Evolutionary conservation across 2,329 filamentous ascomycete species (phyloP).

Genomic region (Myriosclerotinia curreyana): DNA sequence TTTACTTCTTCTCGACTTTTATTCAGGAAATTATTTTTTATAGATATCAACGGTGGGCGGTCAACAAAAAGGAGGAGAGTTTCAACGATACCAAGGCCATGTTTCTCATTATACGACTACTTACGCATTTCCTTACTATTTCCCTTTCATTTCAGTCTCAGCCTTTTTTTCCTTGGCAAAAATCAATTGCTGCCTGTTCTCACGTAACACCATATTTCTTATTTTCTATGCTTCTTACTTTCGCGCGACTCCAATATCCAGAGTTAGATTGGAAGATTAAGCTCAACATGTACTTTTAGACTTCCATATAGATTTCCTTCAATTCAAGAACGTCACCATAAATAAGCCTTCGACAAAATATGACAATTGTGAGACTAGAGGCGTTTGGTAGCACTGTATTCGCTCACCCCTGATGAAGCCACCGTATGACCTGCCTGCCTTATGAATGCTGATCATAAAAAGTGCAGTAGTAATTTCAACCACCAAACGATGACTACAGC

Average conservation of each 20-base stretch:
- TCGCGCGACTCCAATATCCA: neutral
- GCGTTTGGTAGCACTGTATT: neutral
- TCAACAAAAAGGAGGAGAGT: slow-evolving; percentile 10
- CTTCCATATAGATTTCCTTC: slow-evolving; percentile 3
- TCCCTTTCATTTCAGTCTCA: neutral
- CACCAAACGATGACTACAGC: neutral
- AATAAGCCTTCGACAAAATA: neutral
- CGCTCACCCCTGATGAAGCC: slow-evolving; percentile 8
- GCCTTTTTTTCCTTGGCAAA: slow-evolving; percentile 1
- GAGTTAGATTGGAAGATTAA: neutral
- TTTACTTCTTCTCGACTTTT: neutral
- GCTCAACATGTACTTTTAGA: slow-evolving; percentile 19
- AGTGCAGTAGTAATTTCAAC: no score
- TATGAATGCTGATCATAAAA: neutral
- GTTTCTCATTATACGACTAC: neutral
- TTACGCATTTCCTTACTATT: neutral
- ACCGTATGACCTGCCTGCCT: neutral
- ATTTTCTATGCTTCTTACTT: slow-evolving; percentile 15
- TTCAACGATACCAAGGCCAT: slow-evolving; percentile 11
- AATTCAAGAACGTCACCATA: slow-evolving; percentile 3
- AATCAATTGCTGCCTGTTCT: slow-evolving; percentile 15
- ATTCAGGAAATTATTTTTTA: slow-evolving; percentile 2
- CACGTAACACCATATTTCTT: slow-evolving; percentile 9
- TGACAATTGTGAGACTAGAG: neutral
- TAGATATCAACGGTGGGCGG: slow-evolving; percentile 7